Evolutionary conservation across 495 filamentous ascomycete species (phyloP), one percentile per base, ranked within the genome.

Genomic region (Glonium stellatum): DNA sequence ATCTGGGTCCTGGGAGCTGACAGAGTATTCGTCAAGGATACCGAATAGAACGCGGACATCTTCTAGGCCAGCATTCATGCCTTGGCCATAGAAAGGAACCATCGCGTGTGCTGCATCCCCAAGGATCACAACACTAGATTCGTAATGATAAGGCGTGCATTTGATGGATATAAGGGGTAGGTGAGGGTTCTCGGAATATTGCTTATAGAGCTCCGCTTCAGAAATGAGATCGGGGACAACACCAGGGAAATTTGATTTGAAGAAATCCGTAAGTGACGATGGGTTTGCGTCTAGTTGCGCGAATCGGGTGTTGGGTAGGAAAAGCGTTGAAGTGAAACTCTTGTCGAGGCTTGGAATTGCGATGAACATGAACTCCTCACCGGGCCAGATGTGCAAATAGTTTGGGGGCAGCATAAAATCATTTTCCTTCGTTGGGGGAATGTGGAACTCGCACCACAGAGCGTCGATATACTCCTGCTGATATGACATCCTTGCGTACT

Each of bases 301-400:
- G 59, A 86, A 91, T 18, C 79, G 68, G 1, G 71, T 60, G 15
- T 84, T 78, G 0, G 89, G 86, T 9, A 92, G 83, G 72, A 99
- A 99, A 12, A 99, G 76, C 0, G 93, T 99, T 73, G 90, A 96
- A 0, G 92, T 97, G 69, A 99, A 99, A 0, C 89, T 88, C 59
- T 87, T 87, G 70, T 97, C 91, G 13, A 84, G 76, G 54, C 85
- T 89, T 0, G 93, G 92, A 25, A 99, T 88, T 19, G 93, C 93
- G 66, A 99, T 97, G 73, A 99, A 99, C 93, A 99, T 97, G 69
- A 90, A 88, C 12, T 89, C 82, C 62, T 84, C 83, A 22, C 87
- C 89, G 0, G 93, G 93, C 93, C 93, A 99, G 73, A 99, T 99
- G 71, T 99, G 93, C 1, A 99, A 80, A 67, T 97, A 90, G 70